phyloP scores from a whole-genome alignment of 805 yeast genomes.

The Jamesozyma lodderae region DNA sequence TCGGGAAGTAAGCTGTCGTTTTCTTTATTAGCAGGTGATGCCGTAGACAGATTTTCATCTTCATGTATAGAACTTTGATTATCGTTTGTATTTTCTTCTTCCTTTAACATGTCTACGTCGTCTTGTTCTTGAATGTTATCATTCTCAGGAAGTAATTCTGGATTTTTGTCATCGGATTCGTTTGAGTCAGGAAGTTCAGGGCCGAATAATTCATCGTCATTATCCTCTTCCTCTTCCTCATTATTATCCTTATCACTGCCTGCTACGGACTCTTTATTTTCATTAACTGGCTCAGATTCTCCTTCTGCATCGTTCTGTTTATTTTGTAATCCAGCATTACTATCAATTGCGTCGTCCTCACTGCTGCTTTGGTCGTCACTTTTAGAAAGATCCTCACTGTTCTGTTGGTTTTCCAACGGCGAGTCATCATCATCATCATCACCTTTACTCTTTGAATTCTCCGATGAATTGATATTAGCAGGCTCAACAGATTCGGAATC shows the following conservation, averaged over 20 bases:
- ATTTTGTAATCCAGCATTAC: background rate
- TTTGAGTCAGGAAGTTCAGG: no score
- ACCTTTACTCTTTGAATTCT: background rate
- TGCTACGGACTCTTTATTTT: background rate
- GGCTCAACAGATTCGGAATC: background rate
- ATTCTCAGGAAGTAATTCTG: background rate
- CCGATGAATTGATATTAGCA: background rate
- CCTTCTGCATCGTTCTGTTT: background rate
- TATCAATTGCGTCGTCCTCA: background rate
- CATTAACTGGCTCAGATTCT: background rate
- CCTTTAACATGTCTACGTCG: background rate
- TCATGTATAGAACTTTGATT: no score
- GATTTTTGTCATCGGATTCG: background rate
- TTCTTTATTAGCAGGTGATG: no score
- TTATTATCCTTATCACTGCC: background rate
- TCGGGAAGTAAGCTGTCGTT: no score
- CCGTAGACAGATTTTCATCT: no score
- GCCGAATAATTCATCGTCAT: background rate
- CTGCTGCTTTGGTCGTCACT: background rate
- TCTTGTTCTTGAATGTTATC: no score
- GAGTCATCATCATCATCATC: background rate
- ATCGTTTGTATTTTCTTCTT: conserved; percentile 1
- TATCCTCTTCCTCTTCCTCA: conserved; percentile 1
- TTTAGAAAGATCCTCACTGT: background rate
- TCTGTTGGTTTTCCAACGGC: background rate